phyloP scores from a whole-genome alignment of 1,284 basidiomycete genomes.

The Ceraceosorus guamensis region DNA sequence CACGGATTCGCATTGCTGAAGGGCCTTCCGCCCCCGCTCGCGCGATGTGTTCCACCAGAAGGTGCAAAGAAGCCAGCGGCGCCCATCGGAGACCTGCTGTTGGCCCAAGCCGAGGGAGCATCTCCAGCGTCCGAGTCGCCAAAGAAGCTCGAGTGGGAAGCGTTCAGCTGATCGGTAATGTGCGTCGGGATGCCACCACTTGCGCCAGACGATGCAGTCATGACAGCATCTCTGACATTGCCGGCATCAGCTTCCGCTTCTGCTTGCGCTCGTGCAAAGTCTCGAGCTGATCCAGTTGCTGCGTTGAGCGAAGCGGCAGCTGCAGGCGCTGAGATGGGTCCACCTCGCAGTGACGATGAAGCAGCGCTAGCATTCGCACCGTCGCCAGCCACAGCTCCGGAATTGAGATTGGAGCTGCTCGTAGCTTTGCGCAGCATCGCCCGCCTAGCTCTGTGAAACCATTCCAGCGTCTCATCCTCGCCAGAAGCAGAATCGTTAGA shows the following conservation, averaged over 20 bases:
- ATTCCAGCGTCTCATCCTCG: constrained; percentile 21
- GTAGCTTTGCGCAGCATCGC: constrained; percentile 10
- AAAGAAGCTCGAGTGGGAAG: neutral
- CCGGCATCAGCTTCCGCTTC: constrained; percentile 30
- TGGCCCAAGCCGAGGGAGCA: neutral
- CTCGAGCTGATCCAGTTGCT: neutral
- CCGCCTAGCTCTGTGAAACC: constrained; percentile 29
- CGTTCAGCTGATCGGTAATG: neutral
- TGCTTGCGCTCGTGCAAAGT: constrained; percentile 14
- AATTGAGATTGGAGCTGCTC: neutral
- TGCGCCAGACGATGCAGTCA: constrained; percentile 24
- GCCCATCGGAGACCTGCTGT: neutral
- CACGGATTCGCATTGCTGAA: constrained; percentile 22
- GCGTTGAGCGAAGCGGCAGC: neutral
- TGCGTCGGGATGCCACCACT: constrained; percentile 3
- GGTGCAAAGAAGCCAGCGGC: neutral
- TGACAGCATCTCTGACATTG: constrained; percentile 23
- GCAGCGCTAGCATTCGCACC: no score
- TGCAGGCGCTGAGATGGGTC: neutral
- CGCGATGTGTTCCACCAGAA: neutral
- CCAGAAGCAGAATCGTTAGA: constrained; percentile 6
- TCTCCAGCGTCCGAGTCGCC: neutral
- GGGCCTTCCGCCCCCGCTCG: constrained; percentile 2
- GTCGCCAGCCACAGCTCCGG: no score
- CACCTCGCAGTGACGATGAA: no score